Conservation (phyloP, 2,329 filamentous ascomycete genomes). For the Pseudogymnoascus sp. region DNA sequence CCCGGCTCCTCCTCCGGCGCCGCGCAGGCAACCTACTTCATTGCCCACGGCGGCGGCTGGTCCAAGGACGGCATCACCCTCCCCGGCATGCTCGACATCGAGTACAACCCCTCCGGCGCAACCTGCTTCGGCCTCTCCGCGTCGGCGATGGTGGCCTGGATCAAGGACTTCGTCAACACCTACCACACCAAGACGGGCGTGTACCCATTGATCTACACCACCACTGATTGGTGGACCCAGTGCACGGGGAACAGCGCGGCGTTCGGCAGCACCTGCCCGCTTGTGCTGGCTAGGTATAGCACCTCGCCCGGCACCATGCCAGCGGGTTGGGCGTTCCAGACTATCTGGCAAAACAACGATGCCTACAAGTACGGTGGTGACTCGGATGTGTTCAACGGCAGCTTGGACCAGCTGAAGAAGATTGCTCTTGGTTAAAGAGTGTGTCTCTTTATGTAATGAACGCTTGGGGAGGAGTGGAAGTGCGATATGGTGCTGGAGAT, state of each 20-base stretch:
- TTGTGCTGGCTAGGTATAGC: constrained; percentile 40
- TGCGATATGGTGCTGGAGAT: not conserved
- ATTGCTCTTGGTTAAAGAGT: constrained; percentile 22
- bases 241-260: constrained; percentile 43
- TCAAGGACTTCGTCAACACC: constrained; percentile 43
- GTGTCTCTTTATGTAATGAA: not conserved
- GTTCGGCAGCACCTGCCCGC: constrained; percentile 38
- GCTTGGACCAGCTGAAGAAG: constrained; percentile 27
- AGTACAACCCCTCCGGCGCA: constrained; percentile 33
- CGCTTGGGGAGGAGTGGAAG: not conserved
- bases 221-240: constrained; percentile 43
- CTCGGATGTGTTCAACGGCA: constrained; percentile 44
- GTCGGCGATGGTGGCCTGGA: constrained; percentile 43
- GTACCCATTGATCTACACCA: constrained; percentile 46
- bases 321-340: constrained; percentile 44
- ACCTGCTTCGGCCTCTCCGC: constrained; percentile 39
- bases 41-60: constrained; percentile 47
- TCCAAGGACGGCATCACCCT: constrained; percentile 44
- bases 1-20: constrained; percentile 37
- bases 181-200: constrained; percentile 39
- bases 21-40: constrained; percentile 44
- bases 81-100: constrained; percentile 50
- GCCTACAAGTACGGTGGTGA: constrained; percentile 43
- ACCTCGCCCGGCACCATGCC: constrained; percentile 37
- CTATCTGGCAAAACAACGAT: constrained; percentile 47